These are phyloP conservation scores for Carpinus viminea DNA, from an alignment of 306 rosid genomes.

Conservation along the genomic window DNA sequence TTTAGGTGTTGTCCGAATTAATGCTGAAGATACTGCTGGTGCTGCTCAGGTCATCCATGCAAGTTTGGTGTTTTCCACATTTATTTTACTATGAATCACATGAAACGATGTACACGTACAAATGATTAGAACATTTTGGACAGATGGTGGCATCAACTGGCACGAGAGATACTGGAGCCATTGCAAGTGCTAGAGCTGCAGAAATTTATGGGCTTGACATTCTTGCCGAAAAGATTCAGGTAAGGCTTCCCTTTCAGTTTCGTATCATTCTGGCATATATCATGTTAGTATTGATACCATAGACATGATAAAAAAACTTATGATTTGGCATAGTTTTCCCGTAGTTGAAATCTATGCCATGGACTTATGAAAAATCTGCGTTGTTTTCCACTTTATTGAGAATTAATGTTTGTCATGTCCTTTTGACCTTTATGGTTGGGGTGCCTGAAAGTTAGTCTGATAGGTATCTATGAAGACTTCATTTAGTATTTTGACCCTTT, in stretches of 20 bases:
- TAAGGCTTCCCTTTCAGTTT: slow-evolving; percentile 26
- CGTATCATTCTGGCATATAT: slow-evolving; percentile 8
- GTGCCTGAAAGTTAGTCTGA: neutral
- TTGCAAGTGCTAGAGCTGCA: slow-evolving; percentile 93
- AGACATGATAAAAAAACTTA: too few relatives aligned
- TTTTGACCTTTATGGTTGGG: neutral
- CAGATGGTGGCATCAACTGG: slow-evolving; percentile 66
- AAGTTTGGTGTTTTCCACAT: slow-evolving; percentile 20
- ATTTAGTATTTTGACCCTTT: neutral
- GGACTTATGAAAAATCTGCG: too few relatives aligned
- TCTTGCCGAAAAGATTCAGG: slow-evolving; percentile 76
- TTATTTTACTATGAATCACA: slow-evolving; percentile 19
- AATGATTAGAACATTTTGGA: slow-evolving; percentile 31
- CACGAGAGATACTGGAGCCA: slow-evolving; percentile 62
- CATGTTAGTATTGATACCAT: neutral
- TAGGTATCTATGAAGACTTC: neutral
- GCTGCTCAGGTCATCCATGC: slow-evolving; percentile 72
- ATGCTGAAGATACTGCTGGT: slow-evolving; percentile 69
- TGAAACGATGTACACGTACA: slow-evolving; percentile 16
- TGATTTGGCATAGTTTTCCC: neutral
- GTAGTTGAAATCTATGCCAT: neutral
- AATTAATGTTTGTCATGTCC: neutral
- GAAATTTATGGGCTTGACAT: slow-evolving; percentile 70
- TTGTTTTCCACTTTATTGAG: neutral
- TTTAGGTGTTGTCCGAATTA: slow-evolving; percentile 56